Evolutionary conservation across 495 filamentous ascomycete genomes (phyloP).

Genomic region (Penicillium antarcticum): DNA sequence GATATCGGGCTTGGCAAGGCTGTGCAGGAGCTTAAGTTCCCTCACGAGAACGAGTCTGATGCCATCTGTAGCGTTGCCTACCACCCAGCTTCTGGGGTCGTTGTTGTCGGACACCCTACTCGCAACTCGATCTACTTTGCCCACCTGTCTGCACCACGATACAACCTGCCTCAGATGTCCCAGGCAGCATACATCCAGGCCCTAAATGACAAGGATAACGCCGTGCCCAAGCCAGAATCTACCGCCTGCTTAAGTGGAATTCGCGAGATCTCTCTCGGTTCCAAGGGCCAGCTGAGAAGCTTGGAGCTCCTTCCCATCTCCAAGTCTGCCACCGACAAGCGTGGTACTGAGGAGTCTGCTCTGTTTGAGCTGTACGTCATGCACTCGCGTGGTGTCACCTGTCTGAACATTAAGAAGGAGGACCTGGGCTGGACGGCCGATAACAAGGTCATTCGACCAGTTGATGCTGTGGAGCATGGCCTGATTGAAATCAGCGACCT

Average conservation of each 20-base stretch:
- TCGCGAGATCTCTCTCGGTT: constrained; percentile 86
- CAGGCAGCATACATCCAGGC: constrained; percentile 83
- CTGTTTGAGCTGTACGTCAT: constrained; percentile 95
- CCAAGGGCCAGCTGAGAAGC: constrained; percentile 85
- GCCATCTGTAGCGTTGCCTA: constrained; percentile 95
- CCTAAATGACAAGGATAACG: constrained; percentile 66
- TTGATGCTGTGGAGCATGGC: constrained; percentile 71
- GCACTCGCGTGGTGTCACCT: constrained; percentile 93
- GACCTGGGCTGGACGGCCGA: constrained; percentile 89
- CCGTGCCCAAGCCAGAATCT: constrained; percentile 77
- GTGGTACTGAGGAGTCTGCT: constrained; percentile 52
- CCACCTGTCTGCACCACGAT: constrained; percentile 87
- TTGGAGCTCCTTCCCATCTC: constrained; percentile 73
- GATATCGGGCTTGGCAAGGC: constrained; percentile 92
- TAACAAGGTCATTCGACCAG: constrained; percentile 71
- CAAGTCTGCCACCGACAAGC: constrained; percentile 36
- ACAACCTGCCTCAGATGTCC: constrained; percentile 72
- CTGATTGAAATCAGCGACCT: constrained; percentile 52
- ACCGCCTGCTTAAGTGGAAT: constrained; percentile 96
- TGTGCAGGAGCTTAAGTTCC: constrained; percentile 94
- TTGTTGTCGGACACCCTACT: constrained; percentile 92
- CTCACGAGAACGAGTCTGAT: constrained; percentile 94
- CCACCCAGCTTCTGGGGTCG: constrained; percentile 82
- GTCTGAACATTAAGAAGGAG: constrained; percentile 74
- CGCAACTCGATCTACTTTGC: constrained; percentile 97